These are phyloP conservation scores for Amoeboaphelidium occidentale DNA, from an alignment of 371 early-diverging fungal species.

Conservation along the genomic window DNA sequence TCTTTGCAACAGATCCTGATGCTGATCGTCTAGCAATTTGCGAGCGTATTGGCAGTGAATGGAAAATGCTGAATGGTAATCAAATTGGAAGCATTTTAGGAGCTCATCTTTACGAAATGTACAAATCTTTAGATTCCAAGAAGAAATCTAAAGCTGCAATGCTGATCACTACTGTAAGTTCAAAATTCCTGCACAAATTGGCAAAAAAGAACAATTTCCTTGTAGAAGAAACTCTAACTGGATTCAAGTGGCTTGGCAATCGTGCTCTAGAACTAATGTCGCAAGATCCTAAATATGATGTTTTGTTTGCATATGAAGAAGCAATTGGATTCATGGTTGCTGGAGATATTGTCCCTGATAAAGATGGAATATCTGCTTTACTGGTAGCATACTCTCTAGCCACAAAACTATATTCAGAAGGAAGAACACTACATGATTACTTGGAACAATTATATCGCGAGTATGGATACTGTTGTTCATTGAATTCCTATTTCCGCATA, in stretches of 20 bases:
- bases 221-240: slow-evolving; percentile 75
- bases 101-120: slow-evolving; percentile 33
- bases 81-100: slow-evolving; percentile 73
- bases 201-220: slow-evolving; percentile 46
- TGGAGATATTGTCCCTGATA: slow-evolving; percentile 32
- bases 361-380: slow-evolving; percentile 37
- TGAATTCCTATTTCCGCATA: slow-evolving; percentile 63
- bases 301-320: slow-evolving; percentile 74
- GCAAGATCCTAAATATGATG: slow-evolving; percentile 26
- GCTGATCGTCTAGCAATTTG: slow-evolving; percentile 85
- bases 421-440: slow-evolving; percentile 28
- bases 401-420: slow-evolving; percentile 29
- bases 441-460: slow-evolving; percentile 18
- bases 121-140: slow-evolving; percentile 8
- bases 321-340: slow-evolving; percentile 76
- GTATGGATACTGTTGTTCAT: slow-evolving; percentile 63
- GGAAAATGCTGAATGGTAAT: slow-evolving; percentile 68
- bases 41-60: slow-evolving; percentile 40
- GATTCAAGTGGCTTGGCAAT: slow-evolving; percentile 90
- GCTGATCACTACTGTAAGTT: slow-evolving; percentile 61
- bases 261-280: slow-evolving; percentile 31
- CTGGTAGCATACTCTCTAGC: slow-evolving; percentile 59
- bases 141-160: slow-evolving; percentile 18
- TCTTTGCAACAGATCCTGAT: slow-evolving; percentile 95
- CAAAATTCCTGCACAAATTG: slow-evolving; percentile 52